A percentile compares a stretch with the other conserved stretches of the same genome.
These are phyloP conservation scores for Peronospora farinosa DNA, from an alignment of 352 stramenopile genomes.

Conservation along the genomic window DNA sequence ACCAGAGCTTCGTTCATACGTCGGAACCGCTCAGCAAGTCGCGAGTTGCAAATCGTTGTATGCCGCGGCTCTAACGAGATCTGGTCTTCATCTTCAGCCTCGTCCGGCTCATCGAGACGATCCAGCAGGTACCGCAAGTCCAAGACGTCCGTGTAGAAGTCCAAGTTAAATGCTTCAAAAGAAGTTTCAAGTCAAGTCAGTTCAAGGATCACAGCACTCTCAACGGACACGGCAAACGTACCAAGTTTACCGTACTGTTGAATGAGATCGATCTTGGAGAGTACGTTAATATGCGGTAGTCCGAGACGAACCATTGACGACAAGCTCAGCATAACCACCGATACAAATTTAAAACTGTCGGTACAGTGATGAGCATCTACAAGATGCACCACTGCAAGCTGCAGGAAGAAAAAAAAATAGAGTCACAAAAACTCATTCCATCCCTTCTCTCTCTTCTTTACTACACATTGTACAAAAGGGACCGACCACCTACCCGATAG, in stretches of 20 bases:
- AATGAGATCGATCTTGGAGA: constrained; percentile 99
- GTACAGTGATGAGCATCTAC: constrained; percentile 92
- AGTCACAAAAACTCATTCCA: neutral
- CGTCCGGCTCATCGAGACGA: constrained; percentile 63
- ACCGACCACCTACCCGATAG: constrained; percentile 60
- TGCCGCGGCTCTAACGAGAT: constrained; percentile 32
- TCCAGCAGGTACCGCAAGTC: constrained; percentile 79
- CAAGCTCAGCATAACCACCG: constrained; percentile 92
- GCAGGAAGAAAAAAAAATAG: neutral
- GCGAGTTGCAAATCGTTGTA: constrained; percentile 17
- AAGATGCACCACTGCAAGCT: constrained; percentile 91
- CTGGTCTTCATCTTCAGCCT: constrained; percentile 38
- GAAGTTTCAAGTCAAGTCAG: neutral
- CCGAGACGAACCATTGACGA: constrained; percentile 97
- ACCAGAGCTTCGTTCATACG: constrained; percentile 81
- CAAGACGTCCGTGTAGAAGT: constrained; percentile 86
- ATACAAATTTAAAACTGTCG: constrained; percentile 97
- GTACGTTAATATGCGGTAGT: constrained; percentile 96
- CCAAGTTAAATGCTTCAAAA: constrained; percentile 69
- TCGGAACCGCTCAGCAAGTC: constrained; percentile 50
- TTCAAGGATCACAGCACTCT: neutral
- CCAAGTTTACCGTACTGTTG: constrained; percentile 85
- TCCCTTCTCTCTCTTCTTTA: neutral
- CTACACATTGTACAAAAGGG: too few species aligned
- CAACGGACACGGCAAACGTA: constrained; percentile 13